Evolutionary conservation across 306 rosid species (phyloP).

Genomic region (Biancaea sappan): DNA sequence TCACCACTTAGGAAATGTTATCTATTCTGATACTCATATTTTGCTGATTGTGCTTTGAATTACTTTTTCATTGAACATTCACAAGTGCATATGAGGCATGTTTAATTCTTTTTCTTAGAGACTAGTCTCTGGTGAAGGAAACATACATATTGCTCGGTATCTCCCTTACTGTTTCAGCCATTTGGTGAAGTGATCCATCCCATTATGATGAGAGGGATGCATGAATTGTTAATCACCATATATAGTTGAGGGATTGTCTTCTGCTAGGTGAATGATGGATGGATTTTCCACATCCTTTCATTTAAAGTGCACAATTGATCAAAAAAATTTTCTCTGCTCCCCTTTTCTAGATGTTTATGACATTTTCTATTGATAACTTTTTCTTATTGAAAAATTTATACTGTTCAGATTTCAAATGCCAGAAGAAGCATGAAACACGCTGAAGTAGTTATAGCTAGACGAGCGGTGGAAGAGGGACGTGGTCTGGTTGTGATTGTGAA

Average conservation of each 20-base stretch:
- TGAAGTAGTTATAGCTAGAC: slow-evolving; percentile 95
- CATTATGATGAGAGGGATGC: slow-evolving; percentile 32
- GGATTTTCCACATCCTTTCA: background rate
- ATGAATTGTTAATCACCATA: background rate
- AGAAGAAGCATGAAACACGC: slow-evolving; percentile 88
- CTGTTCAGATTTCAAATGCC: slow-evolving; percentile 67
- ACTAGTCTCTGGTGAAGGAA: slow-evolving; percentile 10
- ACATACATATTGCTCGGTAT: slow-evolving; percentile 12
- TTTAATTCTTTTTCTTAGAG: background rate
- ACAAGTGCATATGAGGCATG: background rate
- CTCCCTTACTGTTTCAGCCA: slow-evolving; percentile 8
- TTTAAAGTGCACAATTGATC: slow-evolving; percentile 5
- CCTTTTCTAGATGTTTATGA: slow-evolving; percentile 6
- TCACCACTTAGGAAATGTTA: slow-evolving; percentile 18
- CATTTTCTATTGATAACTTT: slow-evolving; percentile 34
- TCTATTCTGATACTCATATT: background rate
- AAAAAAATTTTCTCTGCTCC: background rate
- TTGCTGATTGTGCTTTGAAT: slow-evolving; percentile 21
- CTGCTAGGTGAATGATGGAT: background rate
- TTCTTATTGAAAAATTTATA: slow-evolving; percentile 5
- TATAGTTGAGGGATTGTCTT: background rate
- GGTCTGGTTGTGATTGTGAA: slow-evolving; percentile 96
- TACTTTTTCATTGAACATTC: slow-evolving; percentile 21
- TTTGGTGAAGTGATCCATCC: slow-evolving; percentile 20
- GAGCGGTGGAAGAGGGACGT: slow-evolving; percentile 95